These are phyloP conservation scores for Arthrobotrys entomopaga DNA, from an alignment of 2,329 filamentous ascomycete genomes.

Conservation along the genomic window DNA sequence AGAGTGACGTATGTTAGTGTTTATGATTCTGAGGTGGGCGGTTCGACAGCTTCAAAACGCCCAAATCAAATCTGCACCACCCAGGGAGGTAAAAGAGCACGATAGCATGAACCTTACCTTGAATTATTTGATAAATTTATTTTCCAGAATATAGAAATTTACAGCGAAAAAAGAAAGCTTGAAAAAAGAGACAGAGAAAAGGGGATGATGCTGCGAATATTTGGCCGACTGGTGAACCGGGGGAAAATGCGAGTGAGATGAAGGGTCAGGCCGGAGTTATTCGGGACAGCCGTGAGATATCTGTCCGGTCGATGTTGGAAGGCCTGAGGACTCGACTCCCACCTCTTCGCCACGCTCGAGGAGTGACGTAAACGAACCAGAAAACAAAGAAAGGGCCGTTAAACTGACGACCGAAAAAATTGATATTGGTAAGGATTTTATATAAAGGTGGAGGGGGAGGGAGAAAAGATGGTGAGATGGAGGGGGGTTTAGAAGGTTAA, in stretches of 20 bases:
- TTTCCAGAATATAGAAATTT: slow-evolving; percentile 7
- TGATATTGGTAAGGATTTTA: not conserved
- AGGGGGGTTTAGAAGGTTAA: slow-evolving; percentile 23
- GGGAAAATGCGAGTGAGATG: slow-evolving; percentile 23
- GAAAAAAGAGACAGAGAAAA: too few species aligned
- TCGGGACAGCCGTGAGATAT: slow-evolving; percentile 41
- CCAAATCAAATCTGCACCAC: not conserved
- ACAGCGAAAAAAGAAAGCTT: slow-evolving; percentile 1
- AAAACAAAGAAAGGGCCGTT: slow-evolving; percentile 14
- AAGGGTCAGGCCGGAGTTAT: slow-evolving; percentile 51
- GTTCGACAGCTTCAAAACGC: slow-evolving; percentile 33
- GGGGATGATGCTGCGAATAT: slow-evolving; percentile 5
- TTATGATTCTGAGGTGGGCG: slow-evolving; percentile 4
- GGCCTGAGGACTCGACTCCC: slow-evolving; percentile 8
- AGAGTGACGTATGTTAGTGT: slow-evolving; percentile 1
- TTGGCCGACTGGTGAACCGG: not conserved
- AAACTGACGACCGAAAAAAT: not conserved
- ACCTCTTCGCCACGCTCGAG: slow-evolving; percentile 1
- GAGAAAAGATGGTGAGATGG: not conserved
- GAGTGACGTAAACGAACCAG: slow-evolving; percentile 37
- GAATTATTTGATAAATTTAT: slow-evolving; percentile 2
- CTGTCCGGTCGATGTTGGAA: slow-evolving; percentile 32
- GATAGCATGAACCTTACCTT: slow-evolving; percentile 25
- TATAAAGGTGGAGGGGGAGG: slow-evolving; percentile 6
- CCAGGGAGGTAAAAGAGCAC: not conserved